phyloP scores from a whole-genome alignment of 2,329 filamentous ascomycete species.

The Epichloe elymi region DNA sequence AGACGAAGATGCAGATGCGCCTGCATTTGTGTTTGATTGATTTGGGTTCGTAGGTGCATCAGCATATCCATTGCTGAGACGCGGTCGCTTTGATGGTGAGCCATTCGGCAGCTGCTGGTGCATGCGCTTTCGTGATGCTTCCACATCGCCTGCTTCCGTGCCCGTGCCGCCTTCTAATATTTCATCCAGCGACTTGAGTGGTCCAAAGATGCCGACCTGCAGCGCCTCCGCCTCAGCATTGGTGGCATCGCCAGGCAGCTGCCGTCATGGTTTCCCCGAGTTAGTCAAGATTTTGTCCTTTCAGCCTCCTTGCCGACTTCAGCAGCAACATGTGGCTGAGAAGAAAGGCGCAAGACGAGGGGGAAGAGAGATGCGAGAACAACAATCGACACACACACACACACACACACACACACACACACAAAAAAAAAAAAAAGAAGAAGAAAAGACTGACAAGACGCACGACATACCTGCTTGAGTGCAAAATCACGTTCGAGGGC shows the following conservation, averaged over 20 bases:
- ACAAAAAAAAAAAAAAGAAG: slow-evolving; percentile 7
- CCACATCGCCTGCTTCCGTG: slow-evolving; percentile 24
- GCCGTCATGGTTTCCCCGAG: slow-evolving; percentile 7
- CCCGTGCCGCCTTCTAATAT: slow-evolving; percentile 22
- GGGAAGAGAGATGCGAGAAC: slow-evolving; percentile 1
- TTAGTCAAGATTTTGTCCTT: slow-evolving; percentile 1
- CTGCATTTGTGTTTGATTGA: not conserved
- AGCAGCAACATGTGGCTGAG: not conserved
- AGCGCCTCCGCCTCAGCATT: slow-evolving; percentile 32
- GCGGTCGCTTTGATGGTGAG: slow-evolving; percentile 44
- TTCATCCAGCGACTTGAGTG: slow-evolving; percentile 31
- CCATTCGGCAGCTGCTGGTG: slow-evolving; percentile 34
- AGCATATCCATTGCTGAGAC: slow-evolving; percentile 50
- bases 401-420: slow-evolving; percentile 6
- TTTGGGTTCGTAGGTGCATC: slow-evolving; percentile 28
- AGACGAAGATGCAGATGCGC: slow-evolving; percentile 19
- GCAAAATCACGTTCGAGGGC: slow-evolving; percentile 43
- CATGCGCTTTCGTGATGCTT: slow-evolving; percentile 37
- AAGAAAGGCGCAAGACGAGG: not conserved
- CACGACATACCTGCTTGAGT: slow-evolving; percentile 31
- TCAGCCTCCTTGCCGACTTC: not conserved
- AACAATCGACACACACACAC: not conserved
- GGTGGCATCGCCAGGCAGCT: slow-evolving; percentile 34
- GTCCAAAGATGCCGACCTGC: slow-evolving; percentile 44
- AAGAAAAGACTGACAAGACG: slow-evolving; percentile 7